Conservation (phyloP, 2,329 filamentous ascomycete species). For the Pestalotiopsis fici region DNA sequence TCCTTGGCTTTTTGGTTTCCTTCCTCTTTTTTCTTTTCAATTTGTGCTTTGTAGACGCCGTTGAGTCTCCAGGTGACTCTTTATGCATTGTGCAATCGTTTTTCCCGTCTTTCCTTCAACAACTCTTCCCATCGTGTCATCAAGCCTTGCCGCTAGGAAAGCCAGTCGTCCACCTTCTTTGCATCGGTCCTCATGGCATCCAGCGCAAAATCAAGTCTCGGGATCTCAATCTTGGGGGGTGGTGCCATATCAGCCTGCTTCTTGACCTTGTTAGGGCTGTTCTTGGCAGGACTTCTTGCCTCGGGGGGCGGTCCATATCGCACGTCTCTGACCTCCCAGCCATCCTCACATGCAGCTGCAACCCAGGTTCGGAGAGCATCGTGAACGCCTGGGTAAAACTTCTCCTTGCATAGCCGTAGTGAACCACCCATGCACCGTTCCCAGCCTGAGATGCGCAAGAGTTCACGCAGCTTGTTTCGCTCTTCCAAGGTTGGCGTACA, state of each 20-base stretch:
- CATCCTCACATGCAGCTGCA: slow-evolving; percentile 81
- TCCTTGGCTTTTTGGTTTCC: neutral
- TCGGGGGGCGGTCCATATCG: slow-evolving; percentile 66
- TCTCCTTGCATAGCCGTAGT: slow-evolving; percentile 91
- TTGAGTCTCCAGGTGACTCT: neutral
- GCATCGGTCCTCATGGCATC: slow-evolving; percentile 18
- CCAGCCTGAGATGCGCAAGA: slow-evolving; percentile 82
- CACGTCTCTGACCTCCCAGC: slow-evolving; percentile 82
- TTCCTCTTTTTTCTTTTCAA: neutral
- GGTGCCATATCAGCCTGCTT: slow-evolving; percentile 52
- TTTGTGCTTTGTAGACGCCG: neutral
- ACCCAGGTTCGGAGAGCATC: slow-evolving; percentile 90
- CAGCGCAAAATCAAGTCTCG: slow-evolving; percentile 52
- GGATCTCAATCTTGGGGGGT: slow-evolving; percentile 63
- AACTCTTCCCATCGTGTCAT: slow-evolving; percentile 7
- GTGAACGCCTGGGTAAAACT: slow-evolving; percentile 93
- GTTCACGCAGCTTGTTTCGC: slow-evolving; percentile 76
- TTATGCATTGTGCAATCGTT: neutral
- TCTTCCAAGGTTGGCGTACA: slow-evolving; percentile 70
- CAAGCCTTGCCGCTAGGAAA: slow-evolving; percentile 26
- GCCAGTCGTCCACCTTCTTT: slow-evolving; percentile 27
- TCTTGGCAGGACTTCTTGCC: slow-evolving; percentile 45
- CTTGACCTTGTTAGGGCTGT: slow-evolving; percentile 35
- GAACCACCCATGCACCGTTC: slow-evolving; percentile 87
- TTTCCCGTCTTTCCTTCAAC: neutral